Conservation (phyloP, 2,329 filamentous ascomycete genomes). For the Cercospora brassicicola region DNA sequence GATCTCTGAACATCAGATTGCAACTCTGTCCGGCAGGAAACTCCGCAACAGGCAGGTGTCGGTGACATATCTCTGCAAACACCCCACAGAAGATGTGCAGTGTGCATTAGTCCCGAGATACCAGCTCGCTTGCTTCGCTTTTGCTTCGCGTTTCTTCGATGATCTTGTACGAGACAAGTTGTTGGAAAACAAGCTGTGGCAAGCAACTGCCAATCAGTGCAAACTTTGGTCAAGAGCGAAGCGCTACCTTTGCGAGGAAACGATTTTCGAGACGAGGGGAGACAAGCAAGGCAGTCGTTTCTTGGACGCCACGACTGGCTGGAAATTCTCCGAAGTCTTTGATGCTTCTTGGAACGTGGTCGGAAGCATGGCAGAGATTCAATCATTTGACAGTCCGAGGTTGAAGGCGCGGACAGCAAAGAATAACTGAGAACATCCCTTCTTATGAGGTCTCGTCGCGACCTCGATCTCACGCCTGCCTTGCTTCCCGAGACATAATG, state of each 20-base stretch:
- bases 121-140: not conserved
- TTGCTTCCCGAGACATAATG: not conserved
- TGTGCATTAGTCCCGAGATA: not conserved
- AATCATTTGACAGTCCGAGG: not conserved
- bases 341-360: not conserved
- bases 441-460: not conserved
- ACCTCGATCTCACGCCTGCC: not conserved
- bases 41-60: constrained; percentile 18
- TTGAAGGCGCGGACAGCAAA: not conserved
- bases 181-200: not conserved
- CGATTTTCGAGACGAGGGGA: not conserved
- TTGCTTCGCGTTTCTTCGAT: not conserved
- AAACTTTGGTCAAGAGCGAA: not conserved
- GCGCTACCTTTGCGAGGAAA: not conserved
- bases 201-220: not conserved
- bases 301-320: not conserved
- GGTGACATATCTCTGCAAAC: not conserved
- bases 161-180: constrained; percentile 3
- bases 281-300: not conserved
- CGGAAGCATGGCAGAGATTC: not conserved
- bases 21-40: constrained; percentile 13
- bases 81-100: not conserved
- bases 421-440: not conserved
- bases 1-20: constrained; percentile 17
- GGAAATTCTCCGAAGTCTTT: not conserved